These are phyloP conservation scores for Wickerhamiella musiphila DNA, from an alignment of 805 yeast genomes.

Conservation along the genomic window DNA sequence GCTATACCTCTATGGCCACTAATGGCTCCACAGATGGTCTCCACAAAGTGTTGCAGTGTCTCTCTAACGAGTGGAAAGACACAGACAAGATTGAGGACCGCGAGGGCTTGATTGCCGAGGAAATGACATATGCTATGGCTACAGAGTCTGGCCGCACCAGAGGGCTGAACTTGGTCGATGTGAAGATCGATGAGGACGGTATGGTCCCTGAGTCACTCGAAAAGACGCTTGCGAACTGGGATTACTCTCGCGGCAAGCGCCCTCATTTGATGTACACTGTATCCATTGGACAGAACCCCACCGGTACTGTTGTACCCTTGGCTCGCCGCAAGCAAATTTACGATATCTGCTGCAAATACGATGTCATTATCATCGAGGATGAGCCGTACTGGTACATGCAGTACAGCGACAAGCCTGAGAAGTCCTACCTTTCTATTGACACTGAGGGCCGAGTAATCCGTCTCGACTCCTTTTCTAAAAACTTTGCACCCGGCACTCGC, in stretches of 20 bases:
- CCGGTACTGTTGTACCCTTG: constrained; percentile 47
- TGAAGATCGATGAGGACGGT: constrained; percentile 49
- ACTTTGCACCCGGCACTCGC: constrained; percentile 62
- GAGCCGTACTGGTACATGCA: constrained; percentile 75
- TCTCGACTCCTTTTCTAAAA: constrained; percentile 64
- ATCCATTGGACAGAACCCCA: constrained; percentile 75
- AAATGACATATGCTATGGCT: constrained; percentile 59
- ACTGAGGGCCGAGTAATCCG: constrained; percentile 62
- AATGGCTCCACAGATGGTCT: constrained; percentile 17
- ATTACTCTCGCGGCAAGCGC: constrained; percentile 22
- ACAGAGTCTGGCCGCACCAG: constrained; percentile 49
- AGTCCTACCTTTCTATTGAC: constrained; percentile 42
- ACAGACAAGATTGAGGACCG: constrained; percentile 21
- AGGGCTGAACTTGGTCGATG: constrained; percentile 46
- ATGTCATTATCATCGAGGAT: constrained; percentile 59
- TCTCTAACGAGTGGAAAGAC: constrained; percentile 15
- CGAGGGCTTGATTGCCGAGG: constrained; percentile 58
- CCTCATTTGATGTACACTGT: constrained; percentile 38
- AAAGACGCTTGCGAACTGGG: constrained; percentile 33
- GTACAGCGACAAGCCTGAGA: constrained; percentile 19
- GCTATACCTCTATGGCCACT: constrained; percentile 11
- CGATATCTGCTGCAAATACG: constrained; percentile 45
- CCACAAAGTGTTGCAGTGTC: constrained; percentile 14
- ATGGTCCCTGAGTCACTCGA: constrained; percentile 30
- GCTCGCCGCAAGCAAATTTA: constrained; percentile 44